These are phyloP conservation scores for Jatropha curcas DNA, from an alignment of 345 rosid genomes.

Conservation along the genomic window DNA sequence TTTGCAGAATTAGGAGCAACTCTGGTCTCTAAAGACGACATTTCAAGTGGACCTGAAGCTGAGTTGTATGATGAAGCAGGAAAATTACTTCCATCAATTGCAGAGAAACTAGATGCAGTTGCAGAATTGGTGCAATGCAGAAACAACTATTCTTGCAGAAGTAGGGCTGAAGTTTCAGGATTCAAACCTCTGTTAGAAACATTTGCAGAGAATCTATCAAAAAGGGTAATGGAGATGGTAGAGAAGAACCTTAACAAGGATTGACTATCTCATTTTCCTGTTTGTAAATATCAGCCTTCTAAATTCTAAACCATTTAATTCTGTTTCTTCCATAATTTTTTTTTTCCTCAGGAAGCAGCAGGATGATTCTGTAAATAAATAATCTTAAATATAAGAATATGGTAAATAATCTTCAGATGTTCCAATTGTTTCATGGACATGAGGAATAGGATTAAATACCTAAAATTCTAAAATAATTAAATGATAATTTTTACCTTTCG, in stretches of 20 bases:
- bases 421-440: too few relatives aligned
- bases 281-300: not conserved
- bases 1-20: conserved; percentile 42
- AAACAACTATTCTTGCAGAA: conserved; percentile 13
- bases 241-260: conserved; percentile 20
- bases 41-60: conserved; percentile 33
- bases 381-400: not conserved
- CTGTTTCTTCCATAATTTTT: not conserved
- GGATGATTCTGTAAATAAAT: not conserved
- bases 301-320: not conserved
- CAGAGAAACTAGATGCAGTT: conserved; percentile 44
- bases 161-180: conserved; percentile 21
- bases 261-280: not conserved
- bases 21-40: conserved; percentile 36
- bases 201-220: conserved; percentile 25
- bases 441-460: too few relatives aligned
- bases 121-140: conserved; percentile 30
- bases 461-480: too few relatives aligned
- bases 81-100: conserved; percentile 47
- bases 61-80: conserved; percentile 47
- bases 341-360: not conserved
- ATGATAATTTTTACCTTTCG: too few relatives aligned
- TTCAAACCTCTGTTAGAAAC: conserved; percentile 21
- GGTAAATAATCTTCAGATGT: too few relatives aligned
- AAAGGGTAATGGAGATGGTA: conserved; percentile 24